Evolutionary conservation across 352 stramenopile genomes (phyloP).

Genomic region (Halophytophthora polymorphica): DNA sequence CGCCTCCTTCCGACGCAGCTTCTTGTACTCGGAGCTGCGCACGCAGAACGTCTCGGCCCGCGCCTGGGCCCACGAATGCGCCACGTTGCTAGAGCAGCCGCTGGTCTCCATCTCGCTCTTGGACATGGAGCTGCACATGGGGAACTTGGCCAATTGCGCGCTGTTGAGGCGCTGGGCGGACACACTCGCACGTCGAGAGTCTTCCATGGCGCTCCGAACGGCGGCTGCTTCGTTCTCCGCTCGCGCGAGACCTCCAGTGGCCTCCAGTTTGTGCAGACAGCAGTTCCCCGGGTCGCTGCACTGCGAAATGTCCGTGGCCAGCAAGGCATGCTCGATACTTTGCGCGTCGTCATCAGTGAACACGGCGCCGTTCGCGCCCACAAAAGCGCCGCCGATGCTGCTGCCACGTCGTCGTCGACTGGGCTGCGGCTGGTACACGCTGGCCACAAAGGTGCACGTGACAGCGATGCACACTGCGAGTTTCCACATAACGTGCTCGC

Average conservation of each 20-base stretch:
- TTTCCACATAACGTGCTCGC: constrained; percentile 69
- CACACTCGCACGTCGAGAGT: constrained; percentile 2
- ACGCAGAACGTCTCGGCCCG: constrained; percentile 65
- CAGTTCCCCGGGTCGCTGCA: constrained; percentile 44
- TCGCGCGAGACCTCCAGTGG: constrained; percentile 1
- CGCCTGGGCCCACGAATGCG: constrained; percentile 50
- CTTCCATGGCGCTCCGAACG: constrained; percentile 1
- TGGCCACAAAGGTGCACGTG: constrained; percentile 41
- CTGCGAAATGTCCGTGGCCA: constrained; percentile 27
- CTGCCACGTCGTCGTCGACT: constrained; percentile 6
- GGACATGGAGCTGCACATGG: constrained; percentile 55
- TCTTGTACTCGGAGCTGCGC: constrained; percentile 79
- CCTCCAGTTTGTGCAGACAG: constrained; percentile 49
- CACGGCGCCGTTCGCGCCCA: constrained; percentile 4
- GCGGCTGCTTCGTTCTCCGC: background rate
- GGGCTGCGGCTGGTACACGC: constrained; percentile 48
- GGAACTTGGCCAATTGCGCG: constrained; percentile 40
- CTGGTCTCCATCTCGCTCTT: constrained; percentile 42
- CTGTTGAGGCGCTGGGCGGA: constrained; percentile 10
- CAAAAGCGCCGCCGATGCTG: constrained; percentile 8
- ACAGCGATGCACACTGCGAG: constrained; percentile 54
- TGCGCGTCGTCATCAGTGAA: background rate
- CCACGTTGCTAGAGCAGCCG: constrained; percentile 46
- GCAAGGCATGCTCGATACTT: constrained; percentile 12
- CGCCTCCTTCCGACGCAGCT: constrained; percentile 72